Conservation (phyloP, 495 filamentous ascomycete species). For the Lepraria neglecta region DNA sequence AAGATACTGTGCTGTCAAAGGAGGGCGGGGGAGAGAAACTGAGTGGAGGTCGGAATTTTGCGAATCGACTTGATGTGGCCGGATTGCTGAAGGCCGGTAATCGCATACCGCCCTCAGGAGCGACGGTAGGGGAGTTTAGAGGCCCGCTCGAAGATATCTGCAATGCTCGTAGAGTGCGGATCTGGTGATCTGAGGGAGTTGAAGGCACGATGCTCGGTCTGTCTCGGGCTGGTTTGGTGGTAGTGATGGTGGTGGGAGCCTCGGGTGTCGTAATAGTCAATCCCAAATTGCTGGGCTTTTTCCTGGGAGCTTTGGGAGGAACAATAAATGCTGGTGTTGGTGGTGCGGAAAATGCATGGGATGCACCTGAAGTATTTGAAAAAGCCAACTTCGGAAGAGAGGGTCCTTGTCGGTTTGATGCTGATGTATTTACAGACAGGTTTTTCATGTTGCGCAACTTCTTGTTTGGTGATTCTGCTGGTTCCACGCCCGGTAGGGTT, state of each 20-base stretch:
- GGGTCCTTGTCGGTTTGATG: constrained; percentile 37
- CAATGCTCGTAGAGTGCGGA: constrained; percentile 52
- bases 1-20: constrained; percentile 22
- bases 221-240: constrained; percentile 27
- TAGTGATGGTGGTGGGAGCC: constrained; percentile 34
- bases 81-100: constrained; percentile 45
- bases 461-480: constrained; percentile 55
- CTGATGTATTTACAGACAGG: constrained; percentile 76
- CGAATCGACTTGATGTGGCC: constrained; percentile 27
- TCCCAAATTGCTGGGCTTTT: constrained; percentile 74
- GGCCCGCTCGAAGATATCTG: constrained; percentile 63
- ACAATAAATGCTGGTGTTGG: constrained; percentile 77
- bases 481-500: constrained; percentile 37
- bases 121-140: constrained; percentile 52
- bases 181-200: constrained; percentile 45
- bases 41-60: constrained; percentile 30
- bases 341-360: constrained; percentile 60
- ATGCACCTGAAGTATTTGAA: constrained; percentile 41
- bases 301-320: constrained; percentile 58
- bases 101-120: constrained; percentile 58
- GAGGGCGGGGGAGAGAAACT: constrained; percentile 23
- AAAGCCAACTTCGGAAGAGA: constrained; percentile 44
- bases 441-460: constrained; percentile 89
- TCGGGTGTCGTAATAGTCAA: constrained; percentile 62
- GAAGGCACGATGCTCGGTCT: constrained; percentile 39